A percentile compares a stretch with the other conserved stretches of the same genome.
These are phyloP conservation scores for Penicillium sp. DNA, from an alignment of 2,329 filamentous ascomycete species.

Conservation along the genomic window DNA sequence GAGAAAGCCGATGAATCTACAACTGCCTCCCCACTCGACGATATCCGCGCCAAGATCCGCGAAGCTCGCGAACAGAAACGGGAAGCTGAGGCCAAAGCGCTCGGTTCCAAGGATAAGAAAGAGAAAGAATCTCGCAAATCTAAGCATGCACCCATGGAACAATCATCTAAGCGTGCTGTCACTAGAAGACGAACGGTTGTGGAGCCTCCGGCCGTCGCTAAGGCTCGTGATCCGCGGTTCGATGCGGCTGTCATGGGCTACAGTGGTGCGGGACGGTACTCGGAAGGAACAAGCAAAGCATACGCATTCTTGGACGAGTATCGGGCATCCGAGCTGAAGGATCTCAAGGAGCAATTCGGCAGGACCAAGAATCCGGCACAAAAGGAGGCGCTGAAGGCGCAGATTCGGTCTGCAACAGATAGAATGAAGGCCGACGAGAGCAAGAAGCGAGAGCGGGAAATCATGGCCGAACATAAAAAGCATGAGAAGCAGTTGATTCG, in stretches of 20 bases:
- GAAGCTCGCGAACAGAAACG: slow-evolving; percentile 46
- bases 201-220: slow-evolving; percentile 53
- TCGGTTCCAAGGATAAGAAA: slow-evolving; percentile 13
- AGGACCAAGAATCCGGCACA: slow-evolving; percentile 64
- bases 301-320: slow-evolving; percentile 91
- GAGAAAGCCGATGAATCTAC: slow-evolving; percentile 15
- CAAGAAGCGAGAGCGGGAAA: slow-evolving; percentile 67
- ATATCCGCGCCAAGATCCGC: slow-evolving; percentile 41
- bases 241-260: slow-evolving; percentile 58
- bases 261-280: slow-evolving; percentile 28
- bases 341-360: slow-evolving; percentile 68
- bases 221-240: slow-evolving; percentile 85
- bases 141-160: slow-evolving; percentile 86
- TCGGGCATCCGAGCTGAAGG: slow-evolving; percentile 75
- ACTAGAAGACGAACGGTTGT: slow-evolving; percentile 76
- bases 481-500: slow-evolving; percentile 81
- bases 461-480: slow-evolving; percentile 73
- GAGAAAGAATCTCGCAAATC: slow-evolving; percentile 55
- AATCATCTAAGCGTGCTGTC: slow-evolving; percentile 80
- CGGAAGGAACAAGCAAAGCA: slow-evolving; percentile 62
- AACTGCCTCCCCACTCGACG: slow-evolving; percentile 35
- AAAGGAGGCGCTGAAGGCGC: slow-evolving; percentile 70
- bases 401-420: slow-evolving; percentile 76
- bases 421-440: slow-evolving; percentile 68
- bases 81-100: slow-evolving; percentile 23